These are phyloP conservation scores for Chlorella sp. DNA, from an alignment of 139 green algal genomes.

Conservation along the genomic window DNA sequence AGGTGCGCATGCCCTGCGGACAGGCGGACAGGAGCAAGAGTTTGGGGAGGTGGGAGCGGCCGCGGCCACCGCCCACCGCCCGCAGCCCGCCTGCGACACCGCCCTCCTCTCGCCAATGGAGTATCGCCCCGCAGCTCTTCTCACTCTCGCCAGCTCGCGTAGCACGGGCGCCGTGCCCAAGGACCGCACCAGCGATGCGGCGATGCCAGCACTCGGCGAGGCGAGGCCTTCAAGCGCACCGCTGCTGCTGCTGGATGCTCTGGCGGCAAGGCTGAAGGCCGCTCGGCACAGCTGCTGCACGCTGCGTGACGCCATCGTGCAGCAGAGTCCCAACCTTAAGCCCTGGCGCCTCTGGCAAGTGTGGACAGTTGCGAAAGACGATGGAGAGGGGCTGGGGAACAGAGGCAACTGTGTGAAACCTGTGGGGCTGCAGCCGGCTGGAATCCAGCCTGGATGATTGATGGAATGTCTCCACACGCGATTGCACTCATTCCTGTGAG, in stretches of 20 bases:
- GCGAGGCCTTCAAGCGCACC: not conserved
- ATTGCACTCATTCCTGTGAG: too few relatives aligned
- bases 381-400: too few relatives aligned
- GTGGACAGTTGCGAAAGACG: too few relatives aligned
- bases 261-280: slow-evolving; percentile 13
- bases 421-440: too few relatives aligned
- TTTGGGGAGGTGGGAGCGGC: not conserved
- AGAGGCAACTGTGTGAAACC: too few relatives aligned
- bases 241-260: not conserved
- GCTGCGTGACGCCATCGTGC: too few relatives aligned
- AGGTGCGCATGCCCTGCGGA: slow-evolving; percentile 11
- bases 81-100: not conserved
- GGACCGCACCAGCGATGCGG: not conserved
- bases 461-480: too few relatives aligned
- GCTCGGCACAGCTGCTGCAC: slow-evolving; percentile 14
- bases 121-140: not conserved
- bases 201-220: not conserved
- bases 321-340: too few relatives aligned
- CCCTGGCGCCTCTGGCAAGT: too few relatives aligned
- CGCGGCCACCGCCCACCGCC: not conserved
- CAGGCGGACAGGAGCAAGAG: not conserved
- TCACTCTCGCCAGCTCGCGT: slow-evolving; percentile 17
- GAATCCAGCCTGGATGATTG: too few relatives aligned
- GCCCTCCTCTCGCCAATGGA: not conserved
- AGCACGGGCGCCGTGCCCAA: not conserved